Base-by-base conservation (phyloP, 2,329 filamentous ascomycete species). In the Thelonectria olida region DNA sequence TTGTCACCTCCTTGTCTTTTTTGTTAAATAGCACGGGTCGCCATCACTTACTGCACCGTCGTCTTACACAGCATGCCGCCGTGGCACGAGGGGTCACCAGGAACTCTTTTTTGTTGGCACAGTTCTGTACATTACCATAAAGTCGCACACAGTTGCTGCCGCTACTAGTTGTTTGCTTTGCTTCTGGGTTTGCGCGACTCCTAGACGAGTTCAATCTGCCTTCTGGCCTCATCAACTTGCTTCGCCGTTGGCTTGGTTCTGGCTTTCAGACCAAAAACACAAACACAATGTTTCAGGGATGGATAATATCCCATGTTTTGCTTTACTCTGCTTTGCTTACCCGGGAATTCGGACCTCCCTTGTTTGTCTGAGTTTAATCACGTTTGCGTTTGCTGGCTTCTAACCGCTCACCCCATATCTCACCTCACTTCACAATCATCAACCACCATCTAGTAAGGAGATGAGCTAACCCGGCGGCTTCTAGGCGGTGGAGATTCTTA, bases 401-500 rank as follows among this genome's bases (percentile, higher is more conserved):
- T 28, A 36, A 45, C 53, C 49, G 23, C 17, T 39, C 17, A 44
- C 22, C 47, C 28, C 39, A 25, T 50, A 59, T 47, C 53, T 58
- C 58, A 55, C 50, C 50, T 54, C 58, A 58, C 41, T 7, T 55
- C 54, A 45, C 50, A 45, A 48, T 22, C 39, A 52, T 28, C 57
- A 57, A 38, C 34, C 44, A 41, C 62, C 42, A 54, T 48, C 61
- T 38, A 41, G 42, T 55, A 61, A 66, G 60, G 61, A 67, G 58
- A 62, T 53, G 58, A 65, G 72, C 74, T 75, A 74, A 75, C 69
- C 54, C 48, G 57, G 54, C 73, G 73, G 63, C 74, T 67, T 73
- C 70, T 79, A 86, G 89, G 84, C 76, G 86, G 85, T 76, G 85
- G 85, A 79, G 85, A 84, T 70, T 73, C 81, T 73, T 88, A 88